A percentile compares a stretch with the other conserved stretches of the same genome.
These are phyloP conservation scores for Aplosporella prunicola DNA, from an alignment of 2,329 filamentous ascomycete species.

Conservation along the genomic window DNA sequence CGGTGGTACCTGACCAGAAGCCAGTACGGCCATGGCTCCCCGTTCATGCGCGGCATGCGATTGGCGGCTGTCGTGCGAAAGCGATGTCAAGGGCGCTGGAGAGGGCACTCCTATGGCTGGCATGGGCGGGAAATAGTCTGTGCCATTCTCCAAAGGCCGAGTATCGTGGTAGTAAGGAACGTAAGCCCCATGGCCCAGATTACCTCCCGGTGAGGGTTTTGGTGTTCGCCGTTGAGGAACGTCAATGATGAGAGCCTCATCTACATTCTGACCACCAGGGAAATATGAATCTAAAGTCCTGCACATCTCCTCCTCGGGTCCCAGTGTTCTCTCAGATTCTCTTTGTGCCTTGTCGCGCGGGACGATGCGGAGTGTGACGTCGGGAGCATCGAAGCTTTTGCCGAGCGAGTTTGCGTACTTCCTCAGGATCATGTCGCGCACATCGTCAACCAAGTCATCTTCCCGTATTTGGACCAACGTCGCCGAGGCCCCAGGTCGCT, in stretches of 20 bases:
- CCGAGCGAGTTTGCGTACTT: constrained; percentile 94
- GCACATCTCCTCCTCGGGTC: constrained; percentile 77
- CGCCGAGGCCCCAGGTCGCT: constrained; percentile 71
- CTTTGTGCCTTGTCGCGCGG: constrained; percentile 50
- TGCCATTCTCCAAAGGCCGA: constrained; percentile 57
- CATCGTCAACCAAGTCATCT: constrained; percentile 88
- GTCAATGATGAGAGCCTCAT: constrained; percentile 87
- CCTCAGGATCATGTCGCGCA: constrained; percentile 80
- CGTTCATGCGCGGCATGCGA: constrained; percentile 41
- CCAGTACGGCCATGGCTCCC: constrained; percentile 69
- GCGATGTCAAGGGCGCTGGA: constrained; percentile 27
- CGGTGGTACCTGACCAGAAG: constrained; percentile 67
- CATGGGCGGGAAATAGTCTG: constrained; percentile 75
- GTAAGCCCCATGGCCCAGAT: too few relatives aligned
- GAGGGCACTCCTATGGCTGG: constrained; percentile 33
- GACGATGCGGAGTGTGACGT: constrained; percentile 69
- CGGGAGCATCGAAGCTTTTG: constrained; percentile 79
- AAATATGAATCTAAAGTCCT: constrained; percentile 73
- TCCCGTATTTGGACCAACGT: constrained; percentile 79
- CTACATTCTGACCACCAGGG: constrained; percentile 75
- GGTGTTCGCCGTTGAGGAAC: constrained; percentile 68
- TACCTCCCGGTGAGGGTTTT: constrained; percentile 61
- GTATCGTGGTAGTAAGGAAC: constrained; percentile 51
- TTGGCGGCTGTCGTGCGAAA: constrained; percentile 28
- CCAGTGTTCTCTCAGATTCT: constrained; percentile 56